Conservation (phyloP, 768 basidiomycete genomes). For the Suillus weaverae region DNA sequence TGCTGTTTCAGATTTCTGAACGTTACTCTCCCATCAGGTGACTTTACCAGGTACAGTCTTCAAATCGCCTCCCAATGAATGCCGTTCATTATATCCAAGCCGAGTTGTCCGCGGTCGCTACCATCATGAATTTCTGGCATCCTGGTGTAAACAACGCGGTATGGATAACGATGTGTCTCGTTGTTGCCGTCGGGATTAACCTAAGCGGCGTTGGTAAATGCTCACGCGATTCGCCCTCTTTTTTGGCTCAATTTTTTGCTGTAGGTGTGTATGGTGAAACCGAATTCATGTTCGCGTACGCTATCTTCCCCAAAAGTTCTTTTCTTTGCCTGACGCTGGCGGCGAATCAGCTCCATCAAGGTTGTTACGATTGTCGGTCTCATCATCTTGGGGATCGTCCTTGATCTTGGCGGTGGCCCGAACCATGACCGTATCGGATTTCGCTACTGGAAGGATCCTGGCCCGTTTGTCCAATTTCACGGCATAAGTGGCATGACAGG, state of each 20-base stretch:
- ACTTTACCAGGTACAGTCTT: constrained; percentile 25
- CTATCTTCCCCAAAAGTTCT: too few species aligned
- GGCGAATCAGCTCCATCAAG: constrained; percentile 46
- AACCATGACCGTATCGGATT: constrained; percentile 51
- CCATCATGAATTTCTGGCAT: constrained; percentile 52
- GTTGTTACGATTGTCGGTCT: constrained; percentile 47
- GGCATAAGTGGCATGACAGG: constrained; percentile 44
- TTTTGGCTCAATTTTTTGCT: not conserved
- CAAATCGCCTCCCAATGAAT: not conserved
- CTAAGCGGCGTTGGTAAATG: constrained; percentile 38
- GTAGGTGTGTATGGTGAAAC: constrained; percentile 44
- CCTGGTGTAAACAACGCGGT: constrained; percentile 40
- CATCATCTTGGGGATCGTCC: constrained; percentile 47
- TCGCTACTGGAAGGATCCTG: constrained; percentile 52
- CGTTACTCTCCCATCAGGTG: constrained; percentile 10
- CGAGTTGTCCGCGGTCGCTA: constrained; percentile 50
- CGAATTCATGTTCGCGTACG: constrained; percentile 48
- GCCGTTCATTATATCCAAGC: constrained; percentile 28
- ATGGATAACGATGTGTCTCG: constrained; percentile 54
- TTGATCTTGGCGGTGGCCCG: constrained; percentile 56
- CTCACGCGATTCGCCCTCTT: not conserved
- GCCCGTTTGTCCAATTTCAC: constrained; percentile 51
- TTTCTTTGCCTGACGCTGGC: not conserved
- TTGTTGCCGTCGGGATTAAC: constrained; percentile 51
- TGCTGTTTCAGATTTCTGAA: not conserved